Evolutionary conservation across 2,329 filamentous ascomycete genomes (phyloP).

Genomic region (Nemania sp.): DNA sequence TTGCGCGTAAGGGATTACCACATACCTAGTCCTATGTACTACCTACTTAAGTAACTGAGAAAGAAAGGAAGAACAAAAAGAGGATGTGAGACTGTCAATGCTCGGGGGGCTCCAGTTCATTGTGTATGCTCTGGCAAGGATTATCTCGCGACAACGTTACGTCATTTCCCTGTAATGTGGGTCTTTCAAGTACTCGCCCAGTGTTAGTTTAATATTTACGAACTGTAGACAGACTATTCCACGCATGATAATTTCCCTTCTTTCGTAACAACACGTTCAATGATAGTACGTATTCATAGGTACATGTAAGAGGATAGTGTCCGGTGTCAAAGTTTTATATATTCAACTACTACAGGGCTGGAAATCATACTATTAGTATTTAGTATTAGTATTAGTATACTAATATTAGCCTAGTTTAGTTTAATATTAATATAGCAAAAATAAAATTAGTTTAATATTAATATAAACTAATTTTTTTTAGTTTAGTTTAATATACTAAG

Average conservation of each 20-base stretch:
- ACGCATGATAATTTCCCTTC: slow-evolving; percentile 8
- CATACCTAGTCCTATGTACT: neutral
- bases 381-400: no score
- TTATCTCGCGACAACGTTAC: slow-evolving; percentile 46
- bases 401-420: no score
- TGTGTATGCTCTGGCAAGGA: slow-evolving; percentile 27
- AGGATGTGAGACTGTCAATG: slow-evolving; percentile 22
- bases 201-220: slow-evolving; percentile 28
- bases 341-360: neutral
- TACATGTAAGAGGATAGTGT: neutral
- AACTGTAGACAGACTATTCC: slow-evolving; percentile 28
- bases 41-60: neutral
- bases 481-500: no score
- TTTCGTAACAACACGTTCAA: neutral
- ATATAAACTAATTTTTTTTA: no score
- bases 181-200: slow-evolving; percentile 43
- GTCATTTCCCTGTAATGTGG: slow-evolving; percentile 45
- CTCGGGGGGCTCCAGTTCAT: slow-evolving; percentile 21
- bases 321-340: slow-evolving; percentile 1
- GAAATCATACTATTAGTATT: no score
- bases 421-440: no score
- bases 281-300: neutral
- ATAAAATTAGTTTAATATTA: no score
- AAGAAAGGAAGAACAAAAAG: neutral
- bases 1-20: neutral